These are phyloP conservation scores for Aspergillus taichungensis DNA, from an alignment of 495 filamentous ascomycete species.

Conservation along the genomic window DNA sequence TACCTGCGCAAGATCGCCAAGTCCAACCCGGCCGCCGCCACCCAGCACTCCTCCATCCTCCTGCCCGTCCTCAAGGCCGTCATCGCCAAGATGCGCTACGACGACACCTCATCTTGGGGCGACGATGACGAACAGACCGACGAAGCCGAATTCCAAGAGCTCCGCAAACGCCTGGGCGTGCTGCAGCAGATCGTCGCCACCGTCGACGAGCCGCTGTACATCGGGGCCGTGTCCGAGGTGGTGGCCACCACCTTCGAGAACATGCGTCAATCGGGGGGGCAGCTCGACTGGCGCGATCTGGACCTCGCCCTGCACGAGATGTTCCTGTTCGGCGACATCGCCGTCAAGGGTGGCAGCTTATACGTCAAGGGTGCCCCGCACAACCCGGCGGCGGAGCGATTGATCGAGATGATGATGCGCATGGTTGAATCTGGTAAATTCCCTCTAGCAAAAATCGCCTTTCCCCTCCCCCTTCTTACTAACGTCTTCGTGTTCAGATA, in stretches of 20 bases:
- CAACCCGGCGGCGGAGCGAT: slow-evolving; percentile 60
- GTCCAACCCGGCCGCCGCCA: slow-evolving; percentile 46
- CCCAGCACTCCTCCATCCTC: slow-evolving; percentile 67
- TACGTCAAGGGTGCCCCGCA: slow-evolving; percentile 74
- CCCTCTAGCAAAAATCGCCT: too few relatives aligned
- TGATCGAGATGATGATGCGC: slow-evolving; percentile 83
- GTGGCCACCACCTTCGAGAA: slow-evolving; percentile 75
- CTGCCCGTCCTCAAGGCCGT: slow-evolving; percentile 83
- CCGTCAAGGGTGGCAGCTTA: slow-evolving; percentile 72
- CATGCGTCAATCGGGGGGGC: slow-evolving; percentile 56
- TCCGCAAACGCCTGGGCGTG: slow-evolving; percentile 77
- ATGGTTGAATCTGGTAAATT: slow-evolving; percentile 84
- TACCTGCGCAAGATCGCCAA: slow-evolving; percentile 74
- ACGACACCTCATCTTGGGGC: slow-evolving; percentile 89
- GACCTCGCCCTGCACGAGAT: slow-evolving; percentile 96
- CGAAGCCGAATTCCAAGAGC: slow-evolving; percentile 96
- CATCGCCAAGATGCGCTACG: slow-evolving; percentile 90
- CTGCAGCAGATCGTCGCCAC: slow-evolving; percentile 84
- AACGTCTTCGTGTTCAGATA: slow-evolving; percentile 41
- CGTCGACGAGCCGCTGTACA: slow-evolving; percentile 76
- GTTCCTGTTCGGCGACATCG: slow-evolving; percentile 90
- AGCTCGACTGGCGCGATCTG: slow-evolving; percentile 88
- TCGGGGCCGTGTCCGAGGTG: slow-evolving; percentile 73
- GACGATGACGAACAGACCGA: slow-evolving; percentile 91
- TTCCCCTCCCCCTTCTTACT: neutral